phyloP scores from a whole-genome alignment of 805 yeast genomes.

The Cyberlindnera galapagoensis region DNA sequence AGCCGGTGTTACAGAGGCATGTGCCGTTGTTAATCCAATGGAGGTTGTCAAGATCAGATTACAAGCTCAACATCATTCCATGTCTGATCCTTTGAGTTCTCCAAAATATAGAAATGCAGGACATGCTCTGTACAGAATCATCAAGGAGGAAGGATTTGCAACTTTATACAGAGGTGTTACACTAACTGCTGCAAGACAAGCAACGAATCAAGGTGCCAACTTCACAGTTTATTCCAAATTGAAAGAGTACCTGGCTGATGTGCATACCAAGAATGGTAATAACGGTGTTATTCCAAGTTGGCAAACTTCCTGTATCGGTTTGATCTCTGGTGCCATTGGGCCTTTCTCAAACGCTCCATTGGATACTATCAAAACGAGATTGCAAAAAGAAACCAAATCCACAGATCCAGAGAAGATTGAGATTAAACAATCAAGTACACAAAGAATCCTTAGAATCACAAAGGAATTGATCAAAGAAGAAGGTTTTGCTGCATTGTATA shows the following conservation, averaged over 20 bases:
- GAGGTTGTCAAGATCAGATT: conserved; percentile 94
- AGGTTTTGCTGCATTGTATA: conserved; percentile 83
- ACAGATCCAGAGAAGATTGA: conserved; percentile 27
- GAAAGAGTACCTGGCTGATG: conserved; percentile 60
- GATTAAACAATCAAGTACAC: conserved; percentile 51
- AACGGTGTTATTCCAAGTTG: conserved; percentile 67
- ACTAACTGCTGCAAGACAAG: conserved; percentile 95
- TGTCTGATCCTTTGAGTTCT: conserved; percentile 68
- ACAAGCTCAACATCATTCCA: conserved; percentile 90
- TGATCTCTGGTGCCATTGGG: conserved; percentile 93
- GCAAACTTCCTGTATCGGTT: conserved; percentile 90
- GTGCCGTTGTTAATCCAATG: conserved; percentile 91
- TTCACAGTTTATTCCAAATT: conserved; percentile 90
- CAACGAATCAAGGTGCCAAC: conserved; percentile 97
- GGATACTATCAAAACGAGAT: conserved; percentile 94
- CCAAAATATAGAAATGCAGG: conserved; percentile 91
- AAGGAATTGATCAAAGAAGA: conserved; percentile 78
- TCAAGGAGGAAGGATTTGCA: conserved; percentile 84
- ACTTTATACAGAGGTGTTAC: conserved; percentile 93
- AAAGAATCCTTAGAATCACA: conserved; percentile 76
- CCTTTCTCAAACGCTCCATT: conserved; percentile 97
- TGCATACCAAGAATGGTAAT: conserved; percentile 39
- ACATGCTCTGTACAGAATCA: conserved; percentile 79
- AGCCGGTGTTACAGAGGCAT: conserved; percentile 96
- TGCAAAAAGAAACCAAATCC: conserved; percentile 80